Conservation (phyloP, 495 filamentous ascomycete species). For the Platismatia glauca region DNA sequence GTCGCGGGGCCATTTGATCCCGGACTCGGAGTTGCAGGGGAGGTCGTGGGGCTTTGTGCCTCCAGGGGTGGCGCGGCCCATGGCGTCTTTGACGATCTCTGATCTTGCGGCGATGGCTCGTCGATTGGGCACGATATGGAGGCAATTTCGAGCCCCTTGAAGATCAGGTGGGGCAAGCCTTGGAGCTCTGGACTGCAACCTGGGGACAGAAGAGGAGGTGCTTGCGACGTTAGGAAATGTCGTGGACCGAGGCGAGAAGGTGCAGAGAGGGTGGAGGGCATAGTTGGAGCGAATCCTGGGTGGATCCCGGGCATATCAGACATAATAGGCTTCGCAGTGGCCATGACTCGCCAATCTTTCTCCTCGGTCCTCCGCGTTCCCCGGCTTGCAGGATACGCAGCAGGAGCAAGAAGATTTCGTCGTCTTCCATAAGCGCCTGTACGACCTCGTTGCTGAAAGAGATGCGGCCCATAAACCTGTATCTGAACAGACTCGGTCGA, state of each 20-base stretch:
- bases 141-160: conserved; percentile 29
- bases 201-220: conserved; percentile 14
- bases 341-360: conserved; percentile 5
- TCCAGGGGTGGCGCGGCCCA: conserved; percentile 29
- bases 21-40: conserved; percentile 1
- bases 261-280: conserved; percentile 3
- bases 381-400: conserved; percentile 1
- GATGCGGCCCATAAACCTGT: neutral
- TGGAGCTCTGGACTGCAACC: conserved; percentile 5
- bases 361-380: conserved; percentile 12
- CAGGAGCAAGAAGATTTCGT: conserved; percentile 21
- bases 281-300: conserved; percentile 6
- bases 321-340: conserved; percentile 15
- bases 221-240: conserved; percentile 5
- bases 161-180: conserved; percentile 16
- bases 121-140: conserved; percentile 31
- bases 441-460: conserved; percentile 33
- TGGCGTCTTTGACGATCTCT: conserved; percentile 24
- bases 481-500: conserved; percentile 2
- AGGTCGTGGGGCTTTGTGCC: conserved; percentile 31
- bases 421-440: conserved; percentile 30
- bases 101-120: conserved; percentile 29
- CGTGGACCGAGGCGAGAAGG: conserved; percentile 8
- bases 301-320: conserved; percentile 19
- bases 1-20: neutral